Evolutionary conservation across 2,329 filamentous ascomycete genomes (phyloP).

Genomic region (Pseudocercospora musae): DNA sequence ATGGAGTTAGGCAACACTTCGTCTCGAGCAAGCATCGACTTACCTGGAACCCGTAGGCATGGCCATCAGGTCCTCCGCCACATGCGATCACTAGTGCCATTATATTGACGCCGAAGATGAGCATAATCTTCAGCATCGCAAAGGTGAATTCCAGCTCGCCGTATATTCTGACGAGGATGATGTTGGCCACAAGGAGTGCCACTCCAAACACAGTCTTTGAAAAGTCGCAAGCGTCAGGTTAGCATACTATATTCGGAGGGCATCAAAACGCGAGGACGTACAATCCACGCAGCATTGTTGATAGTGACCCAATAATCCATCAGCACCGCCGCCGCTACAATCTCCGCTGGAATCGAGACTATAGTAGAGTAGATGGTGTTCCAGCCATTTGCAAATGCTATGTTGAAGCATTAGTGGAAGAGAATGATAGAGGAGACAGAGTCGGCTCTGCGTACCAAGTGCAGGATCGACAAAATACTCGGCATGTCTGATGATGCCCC

Average conservation of each 20-base stretch:
- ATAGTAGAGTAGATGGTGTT: slow-evolving; percentile 16
- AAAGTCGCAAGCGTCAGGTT: slow-evolving; percentile 9
- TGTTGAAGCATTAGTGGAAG: background rate
- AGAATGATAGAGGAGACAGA: background rate
- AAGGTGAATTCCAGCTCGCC: slow-evolving; percentile 29
- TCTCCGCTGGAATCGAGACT: slow-evolving; percentile 23
- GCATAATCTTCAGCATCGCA: slow-evolving; percentile 44
- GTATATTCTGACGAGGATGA: slow-evolving; percentile 37
- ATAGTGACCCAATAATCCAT: slow-evolving; percentile 26
- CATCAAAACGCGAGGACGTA: background rate
- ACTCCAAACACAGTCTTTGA: slow-evolving; percentile 22
- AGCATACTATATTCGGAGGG: no score
- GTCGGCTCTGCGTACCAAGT: background rate
- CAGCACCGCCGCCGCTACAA: slow-evolving; percentile 24
- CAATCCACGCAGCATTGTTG: slow-evolving; percentile 25
- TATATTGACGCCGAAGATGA: slow-evolving; percentile 44
- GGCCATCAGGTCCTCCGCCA: slow-evolving; percentile 41
- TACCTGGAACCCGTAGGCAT: slow-evolving; percentile 31
- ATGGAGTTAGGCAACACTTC: background rate
- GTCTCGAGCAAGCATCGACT: background rate
- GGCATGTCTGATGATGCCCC: slow-evolving; percentile 49
- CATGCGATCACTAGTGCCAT: slow-evolving; percentile 15
- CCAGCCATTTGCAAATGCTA: slow-evolving; percentile 5
- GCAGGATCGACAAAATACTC: slow-evolving; percentile 53
- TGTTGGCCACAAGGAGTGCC: slow-evolving; percentile 17